phyloP scores from a whole-genome alignment of 2,329 filamentous ascomycete species.

The Aspergillus fumigatus region DNA sequence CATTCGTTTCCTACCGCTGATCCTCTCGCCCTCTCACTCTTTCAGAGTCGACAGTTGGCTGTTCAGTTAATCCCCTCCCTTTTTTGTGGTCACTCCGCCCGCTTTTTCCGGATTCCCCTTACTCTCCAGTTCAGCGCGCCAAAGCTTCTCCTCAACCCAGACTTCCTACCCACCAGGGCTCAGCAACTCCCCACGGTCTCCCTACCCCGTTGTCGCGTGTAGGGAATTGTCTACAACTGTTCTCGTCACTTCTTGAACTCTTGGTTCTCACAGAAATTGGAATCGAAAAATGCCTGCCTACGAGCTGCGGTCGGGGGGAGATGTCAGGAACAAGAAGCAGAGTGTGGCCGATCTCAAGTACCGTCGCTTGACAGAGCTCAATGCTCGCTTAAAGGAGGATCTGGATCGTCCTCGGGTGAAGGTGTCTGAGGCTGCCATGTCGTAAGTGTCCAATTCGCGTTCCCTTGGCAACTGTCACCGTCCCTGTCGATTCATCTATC shows the following conservation, averaged over 20 bases:
- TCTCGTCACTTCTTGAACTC: neutral
- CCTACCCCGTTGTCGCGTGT: constrained; percentile 1
- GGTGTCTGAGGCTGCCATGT: constrained; percentile 86
- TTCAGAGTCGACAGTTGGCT: neutral
- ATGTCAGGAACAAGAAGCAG: constrained; percentile 88
- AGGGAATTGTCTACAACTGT: constrained; percentile 34
- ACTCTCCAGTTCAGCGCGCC: constrained; percentile 9
- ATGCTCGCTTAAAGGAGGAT: constrained; percentile 92
- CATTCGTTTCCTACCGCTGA: constrained; percentile 3
- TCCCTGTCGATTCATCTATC: neutral
- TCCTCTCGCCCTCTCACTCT: constrained; percentile 3
- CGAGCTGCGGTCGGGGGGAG: constrained; percentile 61
- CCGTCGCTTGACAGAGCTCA: constrained; percentile 91
- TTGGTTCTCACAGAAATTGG: constrained; percentile 1
- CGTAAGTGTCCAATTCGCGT: constrained; percentile 49
- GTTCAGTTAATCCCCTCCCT: neutral
- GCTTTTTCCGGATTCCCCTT: constrained; percentile 7
- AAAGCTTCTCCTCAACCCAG: constrained; percentile 5
- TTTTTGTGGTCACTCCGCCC: constrained; percentile 6
- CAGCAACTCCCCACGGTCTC: neutral
- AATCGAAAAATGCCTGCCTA: constrained; percentile 54
- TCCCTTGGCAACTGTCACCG: neutral
- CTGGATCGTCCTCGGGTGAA: constrained; percentile 92
- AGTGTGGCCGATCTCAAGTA: constrained; percentile 99
- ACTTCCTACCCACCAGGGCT: neutral